These are phyloP conservation scores for Neurospora sublineolata DNA, from an alignment of 495 filamentous ascomycete genomes.

Conservation along the genomic window DNA sequence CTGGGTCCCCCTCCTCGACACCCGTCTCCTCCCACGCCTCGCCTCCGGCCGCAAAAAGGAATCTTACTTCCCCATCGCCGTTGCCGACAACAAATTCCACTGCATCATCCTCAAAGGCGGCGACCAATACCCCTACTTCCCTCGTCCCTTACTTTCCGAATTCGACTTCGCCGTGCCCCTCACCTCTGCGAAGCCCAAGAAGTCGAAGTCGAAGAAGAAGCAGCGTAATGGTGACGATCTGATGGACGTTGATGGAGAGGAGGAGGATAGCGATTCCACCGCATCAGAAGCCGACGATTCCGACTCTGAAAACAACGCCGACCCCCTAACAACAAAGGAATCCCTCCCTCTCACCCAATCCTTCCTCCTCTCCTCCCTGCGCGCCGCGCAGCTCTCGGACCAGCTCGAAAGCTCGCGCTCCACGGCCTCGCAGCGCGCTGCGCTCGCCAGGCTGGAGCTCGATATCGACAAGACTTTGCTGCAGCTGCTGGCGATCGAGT, in stretches of 20 bases:
- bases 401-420: constrained; percentile 49
- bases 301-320: constrained; percentile 24
- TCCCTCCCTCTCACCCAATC: constrained; percentile 54
- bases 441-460: constrained; percentile 57
- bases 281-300: constrained; percentile 12
- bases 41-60: constrained; percentile 77
- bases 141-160: constrained; percentile 79
- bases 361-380: constrained; percentile 63
- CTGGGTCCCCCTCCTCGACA: constrained; percentile 90
- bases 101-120: constrained; percentile 97
- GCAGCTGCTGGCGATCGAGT: constrained; percentile 82
- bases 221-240: constrained; percentile 17
- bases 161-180: constrained; percentile 87
- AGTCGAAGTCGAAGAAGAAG: constrained; percentile 30
- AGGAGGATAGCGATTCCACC: constrained; percentile 11
- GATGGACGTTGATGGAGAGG: constrained; percentile 23
- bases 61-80: constrained; percentile 89
- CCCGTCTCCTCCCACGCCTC: constrained; percentile 67
- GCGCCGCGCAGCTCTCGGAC: constrained; percentile 61
- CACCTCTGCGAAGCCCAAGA: constrained; percentile 34
- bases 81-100: constrained; percentile 85
- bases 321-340: constrained; percentile 19
- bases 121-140: constrained; percentile 90
- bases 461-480: constrained; percentile 80
- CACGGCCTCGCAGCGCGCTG: constrained; percentile 47